A percentile compares a stretch with the other conserved stretches of the same genome.
phyloP scores from a whole-genome alignment of 1,284 basidiomycete species.

The Rhodofomes roseus region DNA sequence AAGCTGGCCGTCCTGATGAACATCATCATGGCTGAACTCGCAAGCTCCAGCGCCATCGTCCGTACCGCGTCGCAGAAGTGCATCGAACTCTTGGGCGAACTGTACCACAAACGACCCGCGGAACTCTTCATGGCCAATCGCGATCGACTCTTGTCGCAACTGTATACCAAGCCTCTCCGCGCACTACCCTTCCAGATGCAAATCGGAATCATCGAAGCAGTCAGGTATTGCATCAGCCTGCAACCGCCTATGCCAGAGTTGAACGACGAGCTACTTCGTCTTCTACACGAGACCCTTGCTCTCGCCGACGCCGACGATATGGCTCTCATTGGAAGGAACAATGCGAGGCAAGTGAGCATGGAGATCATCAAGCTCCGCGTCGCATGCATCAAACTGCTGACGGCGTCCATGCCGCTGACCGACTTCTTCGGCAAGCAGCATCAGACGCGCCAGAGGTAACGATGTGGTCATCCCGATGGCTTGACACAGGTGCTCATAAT shows the following conservation, averaged over 20 bases:
- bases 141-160: constrained; percentile 83
- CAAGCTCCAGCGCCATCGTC: constrained; percentile 84
- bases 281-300: constrained; percentile 92
- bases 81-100: constrained; percentile 77
- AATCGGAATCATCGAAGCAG: constrained; percentile 97
- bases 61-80: constrained; percentile 83
- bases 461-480: constrained; percentile 7
- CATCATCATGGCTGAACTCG: constrained; percentile 88
- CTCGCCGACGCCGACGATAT: constrained; percentile 94
- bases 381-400: constrained; percentile 90
- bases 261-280: constrained; percentile 89
- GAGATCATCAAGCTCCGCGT: constrained; percentile 94
- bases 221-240: constrained; percentile 87
- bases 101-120: constrained; percentile 69
- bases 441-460: constrained; percentile 83
- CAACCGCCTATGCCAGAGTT: constrained; percentile 86
- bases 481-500: neutral
- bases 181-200: constrained; percentile 95
- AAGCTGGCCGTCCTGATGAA: constrained; percentile 70
- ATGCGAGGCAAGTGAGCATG: constrained; percentile 75
- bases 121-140: constrained; percentile 86
- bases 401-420: constrained; percentile 91
- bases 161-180: constrained; percentile 96
- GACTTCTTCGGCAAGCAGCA: constrained; percentile 87
- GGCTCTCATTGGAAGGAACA: constrained; percentile 72